Evolutionary conservation across 1,139 yeast species (phyloP).

Genomic region (Spencermartinsiella ligniputridi): DNA sequence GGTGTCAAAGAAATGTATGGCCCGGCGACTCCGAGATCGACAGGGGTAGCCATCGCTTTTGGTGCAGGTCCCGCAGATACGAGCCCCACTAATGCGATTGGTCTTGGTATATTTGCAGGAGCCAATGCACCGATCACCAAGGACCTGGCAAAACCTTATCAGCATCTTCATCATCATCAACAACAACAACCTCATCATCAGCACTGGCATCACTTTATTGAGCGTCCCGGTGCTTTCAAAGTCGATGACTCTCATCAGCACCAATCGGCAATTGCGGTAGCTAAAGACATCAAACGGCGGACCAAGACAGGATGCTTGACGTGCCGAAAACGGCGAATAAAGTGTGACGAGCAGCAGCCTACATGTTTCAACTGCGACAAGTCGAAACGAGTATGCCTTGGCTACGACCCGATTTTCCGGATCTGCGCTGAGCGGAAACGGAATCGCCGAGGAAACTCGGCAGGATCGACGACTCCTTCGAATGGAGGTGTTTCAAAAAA

Average conservation of each 20-base stretch:
- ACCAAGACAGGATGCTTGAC: conserved; percentile 76
- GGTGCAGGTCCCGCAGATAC: conserved; percentile 2
- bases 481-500: not conserved
- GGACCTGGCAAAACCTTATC: conserved; percentile 7
- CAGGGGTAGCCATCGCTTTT: not conserved
- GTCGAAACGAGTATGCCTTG: conserved; percentile 63
- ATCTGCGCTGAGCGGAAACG: conserved; percentile 20
- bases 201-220: conserved; percentile 3
- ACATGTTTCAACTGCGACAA: conserved; percentile 70
- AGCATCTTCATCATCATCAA: conserved; percentile 7
- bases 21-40: conserved; percentile 2
- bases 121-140: too few species aligned
- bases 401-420: conserved; percentile 46
- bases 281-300: conserved; percentile 36
- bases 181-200: conserved; percentile 1
- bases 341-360: conserved; percentile 73
- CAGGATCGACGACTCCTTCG: not conserved
- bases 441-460: not conserved
- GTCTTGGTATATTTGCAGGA: conserved; percentile 6
- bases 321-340: conserved; percentile 63
- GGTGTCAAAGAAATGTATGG: conserved; percentile 1
- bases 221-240: not conserved
- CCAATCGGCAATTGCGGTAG: conserved; percentile 20
- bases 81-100: not conserved
- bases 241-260: conserved; percentile 5